phyloP scores from a whole-genome alignment of 164 flowering plant genomes.

The Sextonia rubra region DNA sequence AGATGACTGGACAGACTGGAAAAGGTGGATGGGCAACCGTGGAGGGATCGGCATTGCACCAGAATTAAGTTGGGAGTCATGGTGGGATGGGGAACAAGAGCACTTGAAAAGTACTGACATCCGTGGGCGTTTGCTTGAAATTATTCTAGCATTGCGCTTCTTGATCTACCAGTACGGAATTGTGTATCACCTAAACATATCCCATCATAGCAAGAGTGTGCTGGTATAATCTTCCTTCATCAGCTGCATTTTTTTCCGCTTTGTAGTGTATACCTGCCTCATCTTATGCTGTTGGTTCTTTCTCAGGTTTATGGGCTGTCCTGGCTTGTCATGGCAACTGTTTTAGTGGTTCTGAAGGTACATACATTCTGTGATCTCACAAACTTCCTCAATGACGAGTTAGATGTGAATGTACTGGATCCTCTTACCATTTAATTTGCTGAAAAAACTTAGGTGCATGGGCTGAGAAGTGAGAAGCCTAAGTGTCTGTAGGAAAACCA shows the following conservation, averaged over 20 bases:
- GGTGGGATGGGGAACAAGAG: conserved; percentile 92
- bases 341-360: conserved; percentile 78
- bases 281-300: conserved; percentile 4
- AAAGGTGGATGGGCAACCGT: conserved; percentile 97
- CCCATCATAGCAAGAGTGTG: conserved; percentile 57
- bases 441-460: neutral
- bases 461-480: neutral
- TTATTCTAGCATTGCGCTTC: conserved; percentile 77
- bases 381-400: neutral
- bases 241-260: neutral
- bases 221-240: conserved; percentile 42
- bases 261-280: neutral
- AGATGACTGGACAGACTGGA: conserved; percentile 99
- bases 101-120: conserved; percentile 67
- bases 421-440: neutral
- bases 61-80: conserved; percentile 94
- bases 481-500: neutral
- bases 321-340: conserved; percentile 74
- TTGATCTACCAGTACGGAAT: conserved; percentile 92
- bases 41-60: conserved; percentile 88
- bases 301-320: conserved; percentile 86
- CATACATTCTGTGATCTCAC: conserved; percentile 5
- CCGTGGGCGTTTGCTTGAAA: conserved; percentile 76
- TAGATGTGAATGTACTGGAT: too few species aligned
- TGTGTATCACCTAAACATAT: conserved; percentile 83